Conservation (phyloP, 1,284 basidiomycete genomes). For the Tilletia indica region DNA sequence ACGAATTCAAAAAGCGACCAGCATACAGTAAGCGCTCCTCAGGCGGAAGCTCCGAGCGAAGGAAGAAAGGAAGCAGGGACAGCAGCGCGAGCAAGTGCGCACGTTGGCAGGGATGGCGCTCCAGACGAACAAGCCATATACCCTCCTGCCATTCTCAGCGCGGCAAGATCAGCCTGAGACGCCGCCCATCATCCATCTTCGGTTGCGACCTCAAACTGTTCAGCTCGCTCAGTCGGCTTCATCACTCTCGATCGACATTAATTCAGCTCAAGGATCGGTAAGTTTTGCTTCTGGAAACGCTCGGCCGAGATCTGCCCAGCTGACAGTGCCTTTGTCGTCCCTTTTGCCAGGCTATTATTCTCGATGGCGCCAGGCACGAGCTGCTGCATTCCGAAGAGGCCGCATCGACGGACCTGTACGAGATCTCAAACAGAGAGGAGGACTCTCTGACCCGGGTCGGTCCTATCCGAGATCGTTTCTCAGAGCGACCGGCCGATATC, state of each 20-base stretch:
- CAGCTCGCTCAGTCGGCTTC: background rate
- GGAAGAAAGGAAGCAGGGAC: no score
- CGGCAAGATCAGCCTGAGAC: no score
- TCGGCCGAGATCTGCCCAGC: background rate
- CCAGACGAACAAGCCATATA: no score
- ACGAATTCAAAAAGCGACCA: no score
- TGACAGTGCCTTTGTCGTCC: background rate
- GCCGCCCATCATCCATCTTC: background rate
- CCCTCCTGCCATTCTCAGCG: no score
- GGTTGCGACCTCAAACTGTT: background rate
- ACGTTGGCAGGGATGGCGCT: no score
- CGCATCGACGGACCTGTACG: slow-evolving; percentile 1
- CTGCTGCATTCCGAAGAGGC: slow-evolving; percentile 10
- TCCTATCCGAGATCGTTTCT: background rate
- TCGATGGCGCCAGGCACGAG: slow-evolving; percentile 2
- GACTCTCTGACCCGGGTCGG: background rate
- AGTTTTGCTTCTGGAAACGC: background rate
- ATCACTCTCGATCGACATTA: background rate
- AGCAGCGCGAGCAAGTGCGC: no score
- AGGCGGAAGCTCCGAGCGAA: no score
- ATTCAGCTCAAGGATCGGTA: background rate
- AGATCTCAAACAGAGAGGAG: background rate
- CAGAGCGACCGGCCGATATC: slow-evolving; percentile 5
- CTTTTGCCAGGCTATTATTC: background rate
- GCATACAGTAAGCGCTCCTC: no score